These are phyloP conservation scores for Dianthus caryophyllus DNA, from an alignment of 148 eudicot genomes.

Conservation along the genomic window DNA sequence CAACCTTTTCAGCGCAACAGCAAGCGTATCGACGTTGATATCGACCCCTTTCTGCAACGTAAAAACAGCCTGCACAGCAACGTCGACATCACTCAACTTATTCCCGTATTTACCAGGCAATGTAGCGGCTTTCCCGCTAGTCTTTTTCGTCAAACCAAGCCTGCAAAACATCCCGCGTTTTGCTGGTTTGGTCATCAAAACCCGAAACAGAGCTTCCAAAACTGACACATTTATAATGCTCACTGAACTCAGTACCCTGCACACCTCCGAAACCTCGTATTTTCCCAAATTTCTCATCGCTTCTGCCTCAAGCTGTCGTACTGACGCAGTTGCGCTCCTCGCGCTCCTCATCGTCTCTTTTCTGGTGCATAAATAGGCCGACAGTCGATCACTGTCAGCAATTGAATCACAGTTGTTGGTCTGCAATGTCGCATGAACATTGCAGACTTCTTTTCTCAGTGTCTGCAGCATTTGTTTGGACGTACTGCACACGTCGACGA, in stretches of 20 bases:
- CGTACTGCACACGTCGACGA: not conserved
- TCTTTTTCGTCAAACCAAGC: conserved; percentile 4
- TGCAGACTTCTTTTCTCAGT: conserved; percentile 9
- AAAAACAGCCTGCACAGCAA: not conserved
- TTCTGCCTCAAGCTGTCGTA: conserved; percentile 3
- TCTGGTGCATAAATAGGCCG: not conserved
- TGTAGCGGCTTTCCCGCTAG: not conserved
- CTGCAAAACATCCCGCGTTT: conserved; percentile 21
- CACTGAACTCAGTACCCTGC: conserved; percentile 23
- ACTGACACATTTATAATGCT: conserved; percentile 24
- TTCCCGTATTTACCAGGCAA: conserved; percentile 5
- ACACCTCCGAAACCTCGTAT: conserved; percentile 13
- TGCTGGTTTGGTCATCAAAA: conserved; percentile 10
- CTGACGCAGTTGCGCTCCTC: not conserved
- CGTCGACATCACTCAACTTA: conserved; percentile 20
- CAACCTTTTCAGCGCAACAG: conserved; percentile 16
- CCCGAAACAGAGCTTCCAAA: conserved; percentile 10
- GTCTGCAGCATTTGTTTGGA: conserved; percentile 3
- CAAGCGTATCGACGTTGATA: conserved; percentile 1
- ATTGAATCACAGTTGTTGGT: no score
- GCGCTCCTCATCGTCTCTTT: conserved; percentile 8
- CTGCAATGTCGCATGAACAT: not conserved
- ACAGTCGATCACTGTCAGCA: no score
- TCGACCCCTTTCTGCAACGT: not conserved
- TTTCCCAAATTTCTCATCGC: not conserved